Evolutionary conservation across 371 early-diverging fungal genomes (phyloP).

Genomic region (Rhizopus delemar): DNA sequence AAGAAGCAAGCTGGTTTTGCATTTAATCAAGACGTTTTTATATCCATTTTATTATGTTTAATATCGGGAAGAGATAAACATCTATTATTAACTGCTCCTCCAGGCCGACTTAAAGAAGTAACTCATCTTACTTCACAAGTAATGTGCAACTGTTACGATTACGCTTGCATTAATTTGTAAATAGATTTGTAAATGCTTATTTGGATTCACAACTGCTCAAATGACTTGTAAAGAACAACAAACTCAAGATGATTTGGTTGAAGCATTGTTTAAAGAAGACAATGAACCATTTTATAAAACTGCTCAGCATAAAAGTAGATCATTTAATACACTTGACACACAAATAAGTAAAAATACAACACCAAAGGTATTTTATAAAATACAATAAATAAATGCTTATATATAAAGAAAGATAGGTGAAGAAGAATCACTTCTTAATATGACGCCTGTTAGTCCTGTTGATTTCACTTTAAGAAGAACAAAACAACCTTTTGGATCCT

Average conservation of each 20-base stretch:
- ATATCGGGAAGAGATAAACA: slow-evolving; percentile 46
- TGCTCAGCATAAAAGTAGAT: slow-evolving; percentile 12
- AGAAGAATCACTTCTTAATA: slow-evolving; percentile 12
- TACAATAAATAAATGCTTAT: background rate
- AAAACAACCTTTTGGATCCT: slow-evolving; percentile 6
- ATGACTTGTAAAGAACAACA: slow-evolving; percentile 34
- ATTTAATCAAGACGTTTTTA: slow-evolving; percentile 49
- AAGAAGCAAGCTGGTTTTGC: slow-evolving; percentile 43
- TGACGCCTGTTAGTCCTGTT: slow-evolving; percentile 45
- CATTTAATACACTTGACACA: slow-evolving; percentile 26
- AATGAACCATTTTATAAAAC: slow-evolving; percentile 7
- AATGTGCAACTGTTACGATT: background rate
- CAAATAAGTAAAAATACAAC: slow-evolving; percentile 14
- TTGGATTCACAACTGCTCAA: slow-evolving; percentile 48
- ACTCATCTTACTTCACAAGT: slow-evolving; percentile 49
- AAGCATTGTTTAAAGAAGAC: slow-evolving; percentile 32
- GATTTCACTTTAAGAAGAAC: slow-evolving; percentile 40
- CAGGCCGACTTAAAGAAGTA: slow-evolving; percentile 37
- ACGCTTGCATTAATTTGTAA: background rate
- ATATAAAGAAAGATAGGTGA: slow-evolving; percentile 2
- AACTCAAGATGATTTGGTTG: slow-evolving; percentile 35
- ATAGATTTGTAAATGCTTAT: slow-evolving; percentile 41
- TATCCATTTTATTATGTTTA: slow-evolving; percentile 47
- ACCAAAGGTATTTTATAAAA: slow-evolving; percentile 9
- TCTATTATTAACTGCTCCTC: slow-evolving; percentile 43